Evolutionary conservation across 2,329 filamentous ascomycete species (phyloP), one percentile per base, ranked within the genome.

Genomic region (Xylaria multiplex): DNA sequence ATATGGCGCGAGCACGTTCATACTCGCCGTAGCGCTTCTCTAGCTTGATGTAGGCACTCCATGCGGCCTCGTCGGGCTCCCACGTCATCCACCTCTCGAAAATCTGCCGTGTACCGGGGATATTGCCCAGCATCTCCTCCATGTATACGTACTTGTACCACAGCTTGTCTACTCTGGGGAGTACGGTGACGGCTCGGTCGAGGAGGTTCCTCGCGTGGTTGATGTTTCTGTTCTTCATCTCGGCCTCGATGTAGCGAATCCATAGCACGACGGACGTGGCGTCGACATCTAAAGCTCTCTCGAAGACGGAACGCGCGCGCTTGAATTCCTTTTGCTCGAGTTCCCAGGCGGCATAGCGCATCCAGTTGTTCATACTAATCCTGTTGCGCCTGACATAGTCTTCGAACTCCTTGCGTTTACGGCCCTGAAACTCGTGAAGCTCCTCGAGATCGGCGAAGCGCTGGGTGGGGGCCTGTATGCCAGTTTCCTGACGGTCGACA

Each of bases 141-240:
- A 97, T 96, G 78, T 97, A 97, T 30, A 97, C 93, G 83, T 97
- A 99, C 79, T 98, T 98, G 84, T 97, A 99, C 96, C 96, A 99
- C 40, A 99, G 83, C 84, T 98, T 98, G 78, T 98, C 93, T 46
- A 98, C 88, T 64, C 96, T 86, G 5, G 96, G 96, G 45, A 97
- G 83, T 62, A 96, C 92, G 0, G 93, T 93, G 59, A 98, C 93
- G n/a, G 96, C 94, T 62, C 96, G 90, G 78, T 99, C 96, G 59
- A 99, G 87, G 58, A 99, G 81, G 77, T 99, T 99, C 65, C 96
- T 86, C 40, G 96, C 94, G 85, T 98, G 95, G 78, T 97, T 97
- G 83, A 99, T 97, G 77, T 97, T 97, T 71, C 94, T 85, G 69
- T 85, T 90, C 81, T 96, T 96, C 91, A 99, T 97, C 85, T 98